phyloP scores from a whole-genome alignment of 192 early-diverging fungal species.

The Mortierella claussenii region DNA sequence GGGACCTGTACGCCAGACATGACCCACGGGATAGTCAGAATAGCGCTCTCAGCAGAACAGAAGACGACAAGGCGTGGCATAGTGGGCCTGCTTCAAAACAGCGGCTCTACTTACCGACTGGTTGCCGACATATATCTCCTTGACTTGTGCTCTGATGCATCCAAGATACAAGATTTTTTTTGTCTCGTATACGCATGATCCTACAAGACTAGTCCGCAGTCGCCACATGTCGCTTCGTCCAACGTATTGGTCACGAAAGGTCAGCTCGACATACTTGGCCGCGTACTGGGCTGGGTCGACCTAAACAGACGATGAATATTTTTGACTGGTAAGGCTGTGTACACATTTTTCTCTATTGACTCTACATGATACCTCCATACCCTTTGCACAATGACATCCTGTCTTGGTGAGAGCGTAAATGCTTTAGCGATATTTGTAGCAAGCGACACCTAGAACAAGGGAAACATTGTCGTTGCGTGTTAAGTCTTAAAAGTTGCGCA shows the following conservation, averaged over 20 bases:
- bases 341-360: no score
- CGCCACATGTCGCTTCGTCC: conserved; percentile 95
- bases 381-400: conserved; percentile 70
- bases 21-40: no score
- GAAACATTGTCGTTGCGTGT: no score
- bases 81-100: no score
- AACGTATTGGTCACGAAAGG: conserved; percentile 92
- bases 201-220: conserved; percentile 74
- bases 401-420: conserved; percentile 69
- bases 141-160: conserved; percentile 80
- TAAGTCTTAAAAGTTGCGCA: no score
- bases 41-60: no score
- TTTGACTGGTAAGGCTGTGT: no score
- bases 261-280: conserved; percentile 86
- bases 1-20: no score
- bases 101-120: conserved; percentile 63
- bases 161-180: conserved; percentile 80
- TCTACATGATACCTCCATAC: no score
- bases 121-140: conserved; percentile 79
- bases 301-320: conserved; percentile 48
- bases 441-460: conserved; percentile 67
- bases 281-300: conserved; percentile 73
- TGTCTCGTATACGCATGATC: conserved; percentile 78
- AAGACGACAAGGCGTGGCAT: no score
- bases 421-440: conserved; percentile 72